phyloP scores from a whole-genome alignment of 106 monocot genomes.

The Dendrobium officinale region DNA sequence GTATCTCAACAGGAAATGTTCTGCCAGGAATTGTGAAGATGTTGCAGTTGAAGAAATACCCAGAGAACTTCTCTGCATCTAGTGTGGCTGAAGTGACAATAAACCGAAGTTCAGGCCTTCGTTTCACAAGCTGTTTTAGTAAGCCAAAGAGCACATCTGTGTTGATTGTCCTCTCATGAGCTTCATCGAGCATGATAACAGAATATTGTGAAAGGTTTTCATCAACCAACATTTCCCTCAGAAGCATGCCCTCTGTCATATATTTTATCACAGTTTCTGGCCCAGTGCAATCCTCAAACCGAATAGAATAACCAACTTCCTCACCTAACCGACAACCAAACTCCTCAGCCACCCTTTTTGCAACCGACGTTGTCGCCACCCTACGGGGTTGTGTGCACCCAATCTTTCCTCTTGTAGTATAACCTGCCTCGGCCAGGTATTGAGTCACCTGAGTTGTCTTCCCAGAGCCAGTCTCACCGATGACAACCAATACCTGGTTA shows the following conservation, averaged over 20 bases:
- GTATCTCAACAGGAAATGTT: constrained; percentile 93
- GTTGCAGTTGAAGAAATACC: constrained; percentile 90
- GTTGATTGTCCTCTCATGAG: constrained; percentile 91
- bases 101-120: constrained; percentile 66
- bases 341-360: constrained; percentile 94
- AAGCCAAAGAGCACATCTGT: constrained; percentile 92
- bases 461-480: constrained; percentile 94
- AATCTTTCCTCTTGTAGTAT: constrained; percentile 85
- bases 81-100: constrained; percentile 94
- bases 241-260: constrained; percentile 98
- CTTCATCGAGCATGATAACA: constrained; percentile 93
- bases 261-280: constrained; percentile 95
- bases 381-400: constrained; percentile 94
- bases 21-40: constrained; percentile 92
- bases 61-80: constrained; percentile 95
- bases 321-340: constrained; percentile 90
- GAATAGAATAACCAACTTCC: constrained; percentile 93
- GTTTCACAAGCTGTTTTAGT: constrained; percentile 75
- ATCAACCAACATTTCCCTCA: constrained; percentile 83
- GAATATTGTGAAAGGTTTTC: constrained; percentile 90
- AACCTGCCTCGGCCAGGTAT: constrained; percentile 87
- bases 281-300: constrained; percentile 94
- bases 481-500: constrained; percentile 85
- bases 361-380: constrained; percentile 94
- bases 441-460: constrained; percentile 97